Evolutionary conservation across 1,284 basidiomycete genomes (phyloP), one percentile per base, ranked within the genome.

Genomic region (Fomitiporia mediterranea): DNA sequence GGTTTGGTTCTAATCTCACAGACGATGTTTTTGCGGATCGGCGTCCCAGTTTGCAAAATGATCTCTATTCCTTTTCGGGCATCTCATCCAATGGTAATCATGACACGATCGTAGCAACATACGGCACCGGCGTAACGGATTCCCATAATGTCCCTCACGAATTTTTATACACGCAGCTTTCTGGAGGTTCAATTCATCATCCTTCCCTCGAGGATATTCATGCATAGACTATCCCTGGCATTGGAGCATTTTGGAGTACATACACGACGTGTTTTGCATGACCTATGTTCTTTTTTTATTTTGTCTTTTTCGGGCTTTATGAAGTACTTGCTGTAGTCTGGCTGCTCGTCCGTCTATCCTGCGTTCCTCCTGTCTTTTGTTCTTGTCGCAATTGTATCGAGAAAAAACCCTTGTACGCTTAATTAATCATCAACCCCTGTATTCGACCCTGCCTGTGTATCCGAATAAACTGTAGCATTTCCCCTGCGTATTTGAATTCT

Each of bases 31-130:
- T 47, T 23, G 21, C 4, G 28, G 39, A 40, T 17, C 25, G 47
- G 21, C 39, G 48, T 5, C 37, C 49, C 11, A 51, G 48, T 23
- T 40, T 51, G 13, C 38, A 17, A 15, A 37, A 30, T 21, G 55
- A 51, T 3, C 27, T 51, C 21, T 51, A 56, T 35, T 49, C 55
- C 38, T 25, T n/a, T 5, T 27, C 47, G n/a, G 28, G 39, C 30
- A 30, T 4, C 1, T 11, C 30, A 28, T 15, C 8, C 11, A 32
- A n/a, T n/a, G 17, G 38, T 11, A 15, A 17, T 9, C 38, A 53
- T 17, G 39, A 53, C 11, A 19, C 27, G 4, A 21, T 53, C 25
- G 8, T 21, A n/a, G 25, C 30, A 28, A 6, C 15, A 6, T 43
- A 43, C 21, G 28, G 37, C 19, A 7, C 25, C n/a, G 21, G 17